Percentiles rank a stretch among this genome's conserved stretches.
These are phyloP conservation scores for Vararia minispora DNA, from an alignment of 768 basidiomycete species.

Conservation along the genomic window DNA sequence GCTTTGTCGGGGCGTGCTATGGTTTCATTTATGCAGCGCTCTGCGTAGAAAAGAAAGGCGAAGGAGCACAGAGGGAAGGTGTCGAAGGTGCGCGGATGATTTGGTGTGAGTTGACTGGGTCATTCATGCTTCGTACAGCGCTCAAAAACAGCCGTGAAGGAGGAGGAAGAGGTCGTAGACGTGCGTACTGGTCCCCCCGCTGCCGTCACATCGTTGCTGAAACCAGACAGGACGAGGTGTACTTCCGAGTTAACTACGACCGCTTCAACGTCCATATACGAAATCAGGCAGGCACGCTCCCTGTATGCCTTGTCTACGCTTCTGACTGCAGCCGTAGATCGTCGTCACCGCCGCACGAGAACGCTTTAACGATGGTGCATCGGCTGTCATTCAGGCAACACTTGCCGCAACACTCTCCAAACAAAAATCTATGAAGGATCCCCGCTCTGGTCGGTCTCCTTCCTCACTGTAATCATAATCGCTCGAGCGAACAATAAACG, in stretches of 20 bases:
- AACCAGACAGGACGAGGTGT: slow-evolving; percentile 45
- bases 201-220: neutral
- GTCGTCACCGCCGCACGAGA: slow-evolving; percentile 67
- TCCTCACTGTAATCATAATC: too few species aligned
- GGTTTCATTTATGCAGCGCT: slow-evolving; percentile 5
- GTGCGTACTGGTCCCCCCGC: slow-evolving; percentile 32
- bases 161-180: slow-evolving; percentile 54
- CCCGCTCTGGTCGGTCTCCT: slow-evolving; percentile 43
- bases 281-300: slow-evolving; percentile 51
- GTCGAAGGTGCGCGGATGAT: slow-evolving; percentile 6
- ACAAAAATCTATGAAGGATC: slow-evolving; percentile 49
- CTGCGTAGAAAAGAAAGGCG: slow-evolving; percentile 48
- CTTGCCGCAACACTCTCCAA: slow-evolving; percentile 59
- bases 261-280: slow-evolving; percentile 81
- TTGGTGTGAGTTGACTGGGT: neutral
- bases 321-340: slow-evolving; percentile 36
- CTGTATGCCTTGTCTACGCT: neutral
- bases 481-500: too few species aligned
- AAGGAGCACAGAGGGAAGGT: slow-evolving; percentile 49
- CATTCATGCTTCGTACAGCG: slow-evolving; percentile 19
- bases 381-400: slow-evolving; percentile 56
- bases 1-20: neutral
- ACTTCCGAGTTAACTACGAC: slow-evolving; percentile 84
- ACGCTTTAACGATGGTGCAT: slow-evolving; percentile 70
- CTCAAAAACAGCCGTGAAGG: slow-evolving; percentile 33